Base-by-base conservation (phyloP, 371 early-diverging fungal species). In the Coemansia sp. region DNA sequence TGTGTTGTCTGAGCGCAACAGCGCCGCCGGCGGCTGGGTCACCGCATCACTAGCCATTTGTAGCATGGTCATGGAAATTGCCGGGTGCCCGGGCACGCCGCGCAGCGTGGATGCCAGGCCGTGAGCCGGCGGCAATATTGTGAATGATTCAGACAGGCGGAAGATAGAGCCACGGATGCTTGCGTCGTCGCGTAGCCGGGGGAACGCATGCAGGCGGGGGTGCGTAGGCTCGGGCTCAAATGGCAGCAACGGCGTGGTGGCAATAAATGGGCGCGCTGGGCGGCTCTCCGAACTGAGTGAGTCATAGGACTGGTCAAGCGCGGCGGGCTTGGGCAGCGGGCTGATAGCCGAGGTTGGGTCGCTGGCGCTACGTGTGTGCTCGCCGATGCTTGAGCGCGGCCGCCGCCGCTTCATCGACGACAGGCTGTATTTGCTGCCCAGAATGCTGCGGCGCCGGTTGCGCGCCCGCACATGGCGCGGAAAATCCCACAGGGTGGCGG, bases 341-440 rank as follows among this genome's bases (percentile, higher is more conserved):
- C 51, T 62, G 16, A 67, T 43, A 0, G 69, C 68, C 4, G 64
- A 33, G 1, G 72, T 63, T 11, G 75, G 70, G 48, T 74, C 75
- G 51, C 70, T 69, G n/a, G 49, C 54, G 37, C 70, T 69, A n/a
- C 75, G 62, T 59, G 49, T 37, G n/a, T 74, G 75, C 18, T 74
- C 75, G 53, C 66, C 51, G 18, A 34, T n/a, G 18, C 37, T 43
- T 1, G 60, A 29, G 18, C 51, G 43, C 5, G 24, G 42, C 3
- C 64, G 63, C 16, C 70, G 46, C 33, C 75, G 29, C 31, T 65
- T 36, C 48, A 74, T 59, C 12, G 75, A 74, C 12, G 62, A 50
- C 54, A 67, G 29, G 52, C 70, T 65, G 47, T 44, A 58, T 38
- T 69, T 69, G 58, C 44, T 74, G 46, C 75, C 65, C 32, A 74